Percentiles rank a stretch among this genome's conserved stretches.
These are phyloP conservation scores for Tetrahymena elliotti DNA, from an alignment of 73 alveolate genomes.

Conservation along the genomic window DNA sequence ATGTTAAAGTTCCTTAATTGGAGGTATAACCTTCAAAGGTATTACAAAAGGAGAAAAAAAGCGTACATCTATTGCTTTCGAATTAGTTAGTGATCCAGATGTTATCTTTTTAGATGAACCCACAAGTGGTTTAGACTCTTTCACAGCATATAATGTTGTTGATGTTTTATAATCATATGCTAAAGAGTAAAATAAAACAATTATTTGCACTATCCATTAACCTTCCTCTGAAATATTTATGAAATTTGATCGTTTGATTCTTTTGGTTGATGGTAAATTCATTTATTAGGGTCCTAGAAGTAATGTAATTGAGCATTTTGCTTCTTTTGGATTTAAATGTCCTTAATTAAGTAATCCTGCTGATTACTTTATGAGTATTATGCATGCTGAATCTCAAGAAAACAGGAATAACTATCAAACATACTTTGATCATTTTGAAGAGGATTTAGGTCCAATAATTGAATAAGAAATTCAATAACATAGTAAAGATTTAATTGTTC, in stretches of 20 bases:
- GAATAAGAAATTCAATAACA: neutral
- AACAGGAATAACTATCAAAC: neutral
- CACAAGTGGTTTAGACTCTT: constrained; percentile 53
- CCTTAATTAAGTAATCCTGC: constrained; percentile 75
- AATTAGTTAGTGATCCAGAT: constrained; percentile 49
- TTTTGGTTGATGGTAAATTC: constrained; percentile 68
- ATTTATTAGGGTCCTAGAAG: constrained; percentile 60
- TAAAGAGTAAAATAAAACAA: constrained; percentile 43
- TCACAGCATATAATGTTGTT: constrained; percentile 39
- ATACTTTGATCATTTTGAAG: neutral
- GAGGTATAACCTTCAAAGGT: constrained; percentile 30
- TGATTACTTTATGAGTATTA: constrained; percentile 58
- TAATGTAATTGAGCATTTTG: constrained; percentile 53
- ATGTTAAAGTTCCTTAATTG: constrained; percentile 22
- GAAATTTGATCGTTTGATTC: constrained; percentile 64
- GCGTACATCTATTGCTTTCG: constrained; percentile 53
- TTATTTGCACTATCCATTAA: constrained; percentile 76
- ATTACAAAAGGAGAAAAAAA: constrained; percentile 50
- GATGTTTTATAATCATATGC: constrained; percentile 9
- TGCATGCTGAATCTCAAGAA: constrained; percentile 20
- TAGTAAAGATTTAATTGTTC: neutral
- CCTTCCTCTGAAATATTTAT: constrained; percentile 77
- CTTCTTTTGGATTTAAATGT: constrained; percentile 53
- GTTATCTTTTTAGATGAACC: constrained; percentile 53
- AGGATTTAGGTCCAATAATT: neutral